Percentiles rank a stretch among this genome's conserved stretches.
Conservation (phyloP, 768 basidiomycete genomes). For the Thelephora aurantiotincta region DNA sequence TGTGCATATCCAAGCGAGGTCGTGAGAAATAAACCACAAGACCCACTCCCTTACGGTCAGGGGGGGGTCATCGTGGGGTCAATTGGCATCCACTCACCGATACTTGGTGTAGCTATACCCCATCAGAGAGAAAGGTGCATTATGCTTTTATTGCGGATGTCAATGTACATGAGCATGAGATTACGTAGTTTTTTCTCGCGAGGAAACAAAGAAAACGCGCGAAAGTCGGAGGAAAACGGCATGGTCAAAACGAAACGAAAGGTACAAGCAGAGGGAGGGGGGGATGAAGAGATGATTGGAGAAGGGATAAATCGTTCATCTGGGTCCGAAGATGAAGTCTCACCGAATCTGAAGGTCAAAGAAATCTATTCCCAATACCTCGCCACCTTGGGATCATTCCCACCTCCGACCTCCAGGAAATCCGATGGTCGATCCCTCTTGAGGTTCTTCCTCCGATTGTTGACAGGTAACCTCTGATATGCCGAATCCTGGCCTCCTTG, state of each 20-base stretch:
- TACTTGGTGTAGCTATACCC: too few species aligned
- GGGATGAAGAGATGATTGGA: too few species aligned
- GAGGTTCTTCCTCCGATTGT: conserved; percentile 53
- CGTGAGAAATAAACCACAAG: too few species aligned
- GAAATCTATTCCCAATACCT: conserved; percentile 60
- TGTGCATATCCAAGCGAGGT: too few species aligned
- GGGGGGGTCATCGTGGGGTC: too few species aligned
- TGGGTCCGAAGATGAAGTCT: background rate
- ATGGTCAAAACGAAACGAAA: background rate
- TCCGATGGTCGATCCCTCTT: conserved; percentile 79
- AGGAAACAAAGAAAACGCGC: too few species aligned
- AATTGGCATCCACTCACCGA: too few species aligned
- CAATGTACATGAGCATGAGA: too few species aligned
- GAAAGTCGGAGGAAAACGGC: background rate
- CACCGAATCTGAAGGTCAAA: background rate
- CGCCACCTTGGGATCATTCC: conserved; percentile 50
- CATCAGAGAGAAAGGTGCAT: too few species aligned
- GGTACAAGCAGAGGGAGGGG: background rate
- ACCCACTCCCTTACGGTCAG: too few species aligned
- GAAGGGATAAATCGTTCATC: background rate
- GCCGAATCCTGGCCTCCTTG: conserved; percentile 62
- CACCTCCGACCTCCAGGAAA: conserved; percentile 56
- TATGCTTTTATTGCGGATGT: too few species aligned
- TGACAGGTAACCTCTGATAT: conserved; percentile 76
- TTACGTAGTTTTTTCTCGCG: too few species aligned